Conservation (phyloP, 768 basidiomycete species). For the Filobasidium wieringae region DNA sequence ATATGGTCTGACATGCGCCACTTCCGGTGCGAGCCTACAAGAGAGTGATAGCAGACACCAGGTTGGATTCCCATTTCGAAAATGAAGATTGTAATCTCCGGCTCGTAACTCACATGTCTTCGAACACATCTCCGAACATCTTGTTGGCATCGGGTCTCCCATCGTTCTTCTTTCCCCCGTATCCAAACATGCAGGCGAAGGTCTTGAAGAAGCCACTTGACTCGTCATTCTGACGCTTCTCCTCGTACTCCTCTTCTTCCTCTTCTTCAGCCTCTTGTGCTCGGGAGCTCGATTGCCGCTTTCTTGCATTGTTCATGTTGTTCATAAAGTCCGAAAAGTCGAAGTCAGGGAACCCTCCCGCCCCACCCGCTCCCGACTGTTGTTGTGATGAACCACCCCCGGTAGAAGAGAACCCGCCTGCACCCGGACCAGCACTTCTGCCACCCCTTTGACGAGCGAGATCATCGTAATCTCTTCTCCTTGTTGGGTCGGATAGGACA, state of each 20-base stretch:
- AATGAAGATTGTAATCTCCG: not conserved
- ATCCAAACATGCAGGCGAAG: constrained; percentile 61
- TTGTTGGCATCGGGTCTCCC: constrained; percentile 59
- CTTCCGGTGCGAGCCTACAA: constrained; percentile 36
- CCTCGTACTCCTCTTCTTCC: constrained; percentile 7
- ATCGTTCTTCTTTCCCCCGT: constrained; percentile 17
- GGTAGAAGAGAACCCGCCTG: constrained; percentile 12
- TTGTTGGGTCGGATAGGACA: constrained; percentile 65
- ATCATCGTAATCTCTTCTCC: constrained; percentile 40
- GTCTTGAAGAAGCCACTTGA: constrained; percentile 64
- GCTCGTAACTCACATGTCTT: constrained; percentile 53
- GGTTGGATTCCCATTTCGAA: too few relatives aligned
- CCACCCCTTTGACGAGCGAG: constrained; percentile 19
- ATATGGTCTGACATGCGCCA: constrained; percentile 35
- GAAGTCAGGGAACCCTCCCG: constrained; percentile 30
- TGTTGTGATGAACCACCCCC: not conserved
- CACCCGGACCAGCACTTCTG: not conserved
- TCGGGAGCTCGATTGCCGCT: not conserved
- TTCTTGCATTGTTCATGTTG: not conserved
- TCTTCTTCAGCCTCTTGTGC: constrained; percentile 1
- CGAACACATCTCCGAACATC: constrained; percentile 81
- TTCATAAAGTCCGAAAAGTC: constrained; percentile 21
- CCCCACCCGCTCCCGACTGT: not conserved
- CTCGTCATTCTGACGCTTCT: constrained; percentile 40
- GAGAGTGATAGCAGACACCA: not conserved